Conservation (phyloP, 441 rosid genomes). For the Aleurites moluccanus region DNA sequence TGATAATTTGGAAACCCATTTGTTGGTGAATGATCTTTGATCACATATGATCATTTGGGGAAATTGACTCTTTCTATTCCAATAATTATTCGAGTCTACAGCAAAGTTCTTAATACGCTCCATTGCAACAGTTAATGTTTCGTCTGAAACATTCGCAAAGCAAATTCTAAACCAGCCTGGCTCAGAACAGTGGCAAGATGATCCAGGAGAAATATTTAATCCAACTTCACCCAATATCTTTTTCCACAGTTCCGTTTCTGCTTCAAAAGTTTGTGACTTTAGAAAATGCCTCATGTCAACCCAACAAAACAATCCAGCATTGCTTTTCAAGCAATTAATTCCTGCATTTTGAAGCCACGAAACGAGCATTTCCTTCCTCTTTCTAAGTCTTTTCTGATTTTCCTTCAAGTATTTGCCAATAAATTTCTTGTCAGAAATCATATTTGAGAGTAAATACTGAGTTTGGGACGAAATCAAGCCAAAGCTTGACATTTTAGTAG, state of each 20-base stretch:
- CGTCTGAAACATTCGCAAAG: slow-evolving; percentile 85
- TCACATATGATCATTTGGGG: slow-evolving; percentile 19
- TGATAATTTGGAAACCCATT: slow-evolving; percentile 44
- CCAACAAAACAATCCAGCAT: slow-evolving; percentile 90
- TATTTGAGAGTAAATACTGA: slow-evolving; percentile 62
- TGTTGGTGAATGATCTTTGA: slow-evolving; percentile 31
- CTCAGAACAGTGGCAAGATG: slow-evolving; percentile 83
- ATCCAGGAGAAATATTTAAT: slow-evolving; percentile 82
- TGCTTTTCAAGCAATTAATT: slow-evolving; percentile 59
- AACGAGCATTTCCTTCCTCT: slow-evolving; percentile 54
- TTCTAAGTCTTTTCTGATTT: slow-evolving; percentile 57
- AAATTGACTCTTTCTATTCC: neutral
- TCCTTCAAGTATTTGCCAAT: slow-evolving; percentile 52
- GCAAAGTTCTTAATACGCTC: slow-evolving; percentile 58
- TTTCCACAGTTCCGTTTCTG: slow-evolving; percentile 82
- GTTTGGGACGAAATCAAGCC: slow-evolving; percentile 96
- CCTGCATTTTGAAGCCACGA: slow-evolving; percentile 68
- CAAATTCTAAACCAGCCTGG: slow-evolving; percentile 96
- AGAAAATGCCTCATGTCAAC: slow-evolving; percentile 86
- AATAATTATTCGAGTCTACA: neutral
- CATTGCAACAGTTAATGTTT: slow-evolving; percentile 61
- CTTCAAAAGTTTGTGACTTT: slow-evolving; percentile 59
- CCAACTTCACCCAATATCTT: slow-evolving; percentile 65
- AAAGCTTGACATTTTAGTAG: slow-evolving; percentile 96
- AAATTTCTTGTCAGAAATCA: slow-evolving; percentile 73